phyloP scores from a whole-genome alignment of 208 protist genomes.

The Borovskyia barvae region DNA sequence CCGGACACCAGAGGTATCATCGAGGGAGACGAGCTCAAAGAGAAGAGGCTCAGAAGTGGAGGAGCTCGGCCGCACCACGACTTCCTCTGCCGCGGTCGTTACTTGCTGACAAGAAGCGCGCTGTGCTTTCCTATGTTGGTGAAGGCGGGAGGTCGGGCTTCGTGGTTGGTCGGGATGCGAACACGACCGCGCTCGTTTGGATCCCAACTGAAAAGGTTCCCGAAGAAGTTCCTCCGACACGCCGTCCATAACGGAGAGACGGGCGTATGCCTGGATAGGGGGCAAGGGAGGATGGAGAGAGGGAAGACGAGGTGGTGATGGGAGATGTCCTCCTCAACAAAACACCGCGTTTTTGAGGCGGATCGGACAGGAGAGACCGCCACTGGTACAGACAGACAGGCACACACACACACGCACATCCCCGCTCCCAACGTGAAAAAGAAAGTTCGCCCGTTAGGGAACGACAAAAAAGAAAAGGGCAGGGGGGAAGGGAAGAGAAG shows the following conservation, averaged over 20 bases:
- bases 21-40: slow-evolving; percentile 13
- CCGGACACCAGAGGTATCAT: background rate
- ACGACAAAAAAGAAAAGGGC: too few relatives aligned
- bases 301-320: too few relatives aligned
- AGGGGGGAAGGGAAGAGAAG: too few relatives aligned
- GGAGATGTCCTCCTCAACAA: too few relatives aligned
- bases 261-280: too few relatives aligned
- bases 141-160: slow-evolving; percentile 1
- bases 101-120: too few relatives aligned
- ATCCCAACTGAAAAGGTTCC: slow-evolving; percentile 3
- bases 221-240: slow-evolving; percentile 5
- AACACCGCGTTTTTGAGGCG: background rate
- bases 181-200: slow-evolving; percentile 22
- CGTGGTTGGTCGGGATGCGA: slow-evolving; percentile 4
- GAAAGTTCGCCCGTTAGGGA: too few relatives aligned
- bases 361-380: too few relatives aligned
- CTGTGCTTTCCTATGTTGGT: background rate
- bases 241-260: too few relatives aligned
- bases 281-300: background rate
- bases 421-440: background rate
- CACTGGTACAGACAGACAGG: background rate
- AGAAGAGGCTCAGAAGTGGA: background rate
- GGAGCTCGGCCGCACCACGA: background rate
- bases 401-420: background rate
- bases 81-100: too few relatives aligned